Percentiles rank a stretch among this genome's conserved stretches.
Evolutionary conservation across 2,329 filamentous ascomycete genomes (phyloP).

Genomic region (Pyrenochaeta sp.): DNA sequence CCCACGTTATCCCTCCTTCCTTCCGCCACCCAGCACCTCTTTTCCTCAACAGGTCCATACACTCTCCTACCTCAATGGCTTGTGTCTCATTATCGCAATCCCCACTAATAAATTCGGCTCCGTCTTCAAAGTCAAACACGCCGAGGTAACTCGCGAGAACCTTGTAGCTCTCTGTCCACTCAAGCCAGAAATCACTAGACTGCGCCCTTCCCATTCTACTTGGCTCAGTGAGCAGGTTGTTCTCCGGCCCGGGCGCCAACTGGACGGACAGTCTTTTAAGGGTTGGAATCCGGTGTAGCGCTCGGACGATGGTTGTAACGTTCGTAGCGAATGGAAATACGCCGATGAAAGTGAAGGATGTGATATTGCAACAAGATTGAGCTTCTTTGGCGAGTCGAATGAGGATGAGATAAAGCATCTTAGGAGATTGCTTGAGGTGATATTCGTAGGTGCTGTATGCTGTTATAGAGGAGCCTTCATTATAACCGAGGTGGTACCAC

Average conservation of each 20-base stretch:
- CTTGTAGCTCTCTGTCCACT: constrained; percentile 46
- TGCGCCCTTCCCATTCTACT: constrained; percentile 53
- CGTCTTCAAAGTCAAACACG: constrained; percentile 30
- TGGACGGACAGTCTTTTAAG: constrained; percentile 49
- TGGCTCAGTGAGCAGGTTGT: constrained; percentile 49
- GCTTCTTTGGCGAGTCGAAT: constrained; percentile 38
- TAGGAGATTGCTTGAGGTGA: constrained; percentile 70
- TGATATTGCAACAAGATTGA: constrained; percentile 48
- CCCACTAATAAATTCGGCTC: constrained; percentile 30
- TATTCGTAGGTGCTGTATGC: constrained; percentile 77
- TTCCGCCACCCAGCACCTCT: constrained; percentile 36
- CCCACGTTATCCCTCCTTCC: constrained; percentile 30
- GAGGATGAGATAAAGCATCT: constrained; percentile 64
- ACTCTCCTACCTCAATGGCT: constrained; percentile 34
- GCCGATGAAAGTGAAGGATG: constrained; percentile 66
- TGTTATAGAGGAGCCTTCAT: constrained; percentile 77
- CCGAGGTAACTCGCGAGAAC: constrained; percentile 33
- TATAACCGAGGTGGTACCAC: constrained; percentile 73
- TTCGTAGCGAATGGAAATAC: constrained; percentile 74
- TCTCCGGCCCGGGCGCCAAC: constrained; percentile 53
- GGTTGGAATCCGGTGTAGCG: constrained; percentile 39
- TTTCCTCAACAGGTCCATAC: constrained; percentile 28
- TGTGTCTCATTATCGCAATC: constrained; percentile 32
- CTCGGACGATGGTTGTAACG: constrained; percentile 49
- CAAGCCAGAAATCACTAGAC: constrained; percentile 51